phyloP scores from a whole-genome alignment of 768 basidiomycete genomes.

The Trametes sanguinea region DNA sequence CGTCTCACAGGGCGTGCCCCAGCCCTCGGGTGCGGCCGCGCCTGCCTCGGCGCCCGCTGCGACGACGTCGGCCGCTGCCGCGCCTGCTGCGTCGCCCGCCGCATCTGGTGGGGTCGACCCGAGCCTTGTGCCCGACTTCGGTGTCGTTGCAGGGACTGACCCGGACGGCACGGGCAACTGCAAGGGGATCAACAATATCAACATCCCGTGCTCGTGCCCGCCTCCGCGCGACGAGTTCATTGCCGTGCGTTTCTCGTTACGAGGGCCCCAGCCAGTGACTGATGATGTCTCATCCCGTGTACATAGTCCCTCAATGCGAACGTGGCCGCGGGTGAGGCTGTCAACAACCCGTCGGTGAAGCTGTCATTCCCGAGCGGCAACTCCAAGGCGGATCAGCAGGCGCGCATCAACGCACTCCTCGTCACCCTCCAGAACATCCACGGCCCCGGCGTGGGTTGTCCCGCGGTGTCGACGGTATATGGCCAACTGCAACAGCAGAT shows the following conservation, averaged over 20 bases:
- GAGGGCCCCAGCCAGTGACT: too few species aligned
- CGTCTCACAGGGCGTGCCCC: neutral
- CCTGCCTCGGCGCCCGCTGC: conserved; percentile 1
- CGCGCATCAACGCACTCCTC: conserved; percentile 55
- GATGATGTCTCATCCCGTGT: neutral
- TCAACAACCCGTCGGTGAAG: conserved; percentile 59
- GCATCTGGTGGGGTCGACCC: conserved; percentile 27
- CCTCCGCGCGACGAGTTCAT: conserved; percentile 38
- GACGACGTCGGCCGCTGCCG: conserved; percentile 23
- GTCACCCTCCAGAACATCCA: conserved; percentile 73
- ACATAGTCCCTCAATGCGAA: conserved; percentile 39
- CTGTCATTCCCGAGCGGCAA: conserved; percentile 48
- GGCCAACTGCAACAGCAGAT: conserved; percentile 24
- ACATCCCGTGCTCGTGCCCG: conserved; percentile 48
- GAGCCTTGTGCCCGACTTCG: conserved; percentile 28
- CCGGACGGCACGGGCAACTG: conserved; percentile 36
- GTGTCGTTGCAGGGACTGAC: conserved; percentile 21
- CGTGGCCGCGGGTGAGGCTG: conserved; percentile 60
- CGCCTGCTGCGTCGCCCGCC: conserved; percentile 8
- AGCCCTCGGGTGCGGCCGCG: neutral
- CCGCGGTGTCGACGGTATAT: conserved; percentile 64
- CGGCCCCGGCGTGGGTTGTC: conserved; percentile 68
- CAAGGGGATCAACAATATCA: conserved; percentile 39
- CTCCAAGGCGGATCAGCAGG: conserved; percentile 40
- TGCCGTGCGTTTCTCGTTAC: conserved; percentile 25